These are phyloP conservation scores for Tulasnella calospora DNA, from an alignment of 768 basidiomycete genomes.

Conservation along the genomic window DNA sequence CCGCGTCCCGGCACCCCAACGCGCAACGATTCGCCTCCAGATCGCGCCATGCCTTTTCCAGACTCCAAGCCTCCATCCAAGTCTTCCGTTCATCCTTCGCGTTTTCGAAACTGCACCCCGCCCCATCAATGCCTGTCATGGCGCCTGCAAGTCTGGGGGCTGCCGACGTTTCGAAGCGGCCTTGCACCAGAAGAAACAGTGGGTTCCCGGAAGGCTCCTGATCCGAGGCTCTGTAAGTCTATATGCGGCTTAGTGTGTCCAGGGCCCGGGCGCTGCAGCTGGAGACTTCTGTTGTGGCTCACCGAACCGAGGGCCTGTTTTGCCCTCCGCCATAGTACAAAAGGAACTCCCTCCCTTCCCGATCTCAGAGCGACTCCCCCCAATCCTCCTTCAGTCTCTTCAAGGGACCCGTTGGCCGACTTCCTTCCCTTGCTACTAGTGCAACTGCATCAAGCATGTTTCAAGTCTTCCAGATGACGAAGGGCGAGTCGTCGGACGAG, in stretches of 20 bases:
- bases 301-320: conserved; percentile 7
- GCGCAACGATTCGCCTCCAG: neutral
- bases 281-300: neutral
- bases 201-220: neutral
- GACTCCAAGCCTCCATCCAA: conserved; percentile 1
- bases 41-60: conserved; percentile 2
- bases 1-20: neutral
- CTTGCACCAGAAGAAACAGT: neutral
- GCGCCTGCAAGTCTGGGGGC: neutral
- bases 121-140: neutral
- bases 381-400: conserved; percentile 4
- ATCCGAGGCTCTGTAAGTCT: neutral
- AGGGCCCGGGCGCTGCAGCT: neutral
- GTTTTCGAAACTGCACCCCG: neutral
- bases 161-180: neutral
- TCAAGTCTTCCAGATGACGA: conserved; percentile 21
- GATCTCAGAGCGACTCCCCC: neutral
- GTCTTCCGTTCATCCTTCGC: neutral
- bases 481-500: conserved; percentile 22
- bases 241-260: conserved; percentile 1
- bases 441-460: conserved; percentile 23
- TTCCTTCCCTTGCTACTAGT: conserved; percentile 14
- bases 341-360: conserved; percentile 13
- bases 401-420: neutral
- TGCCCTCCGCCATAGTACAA: conserved; percentile 11